Base-by-base conservation (phyloP, 768 basidiomycete genomes). In the Suillus tomentosus region DNA sequence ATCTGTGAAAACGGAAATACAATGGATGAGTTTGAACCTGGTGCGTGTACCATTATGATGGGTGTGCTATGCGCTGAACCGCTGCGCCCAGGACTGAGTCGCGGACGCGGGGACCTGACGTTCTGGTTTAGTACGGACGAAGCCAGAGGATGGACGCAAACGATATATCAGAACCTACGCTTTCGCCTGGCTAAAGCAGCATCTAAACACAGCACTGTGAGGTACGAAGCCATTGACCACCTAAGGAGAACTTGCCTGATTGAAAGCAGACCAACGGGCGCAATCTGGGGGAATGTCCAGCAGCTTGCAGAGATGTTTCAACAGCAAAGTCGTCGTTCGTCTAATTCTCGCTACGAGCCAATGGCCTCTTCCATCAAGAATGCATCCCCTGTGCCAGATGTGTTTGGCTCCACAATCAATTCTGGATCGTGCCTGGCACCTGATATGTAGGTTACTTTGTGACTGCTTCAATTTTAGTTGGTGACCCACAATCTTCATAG, bases 41-140 rank as follows among this genome's bases (percentile, higher is more conserved):
- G 75, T 75, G 37, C 43, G 76, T 67, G 31, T 37, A 13, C 39
- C 37, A 11, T 31, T 57, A 17, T n/a, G 15, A 3, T 39, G 2
- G 10, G 43, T n/a, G 3, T 51, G 9, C 45, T 7, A 2, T 27
- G 17, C 42, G 39, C 61, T 42, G 42, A 60, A 48, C 6, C 0
- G 11, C 14, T 63, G 13, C 39, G 47, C 40, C 17, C 66, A 77
- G 76, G 71, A 11, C 63, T 24, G 4, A 22, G 0, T 0, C 73
- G 68, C 9, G 60, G 39, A 24, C 40, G 0, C 17, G 67, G 27
- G 10, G 0, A 2, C 8, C 58, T 77, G 17, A 62, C 69, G 10
- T 68, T 76, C 42, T 65, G 61, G 36, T 68, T 77, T 60, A 69
- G 74, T 14, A 71, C 69, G 42, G 17, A 47, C 31, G 64, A 66